A percentile compares a stretch with the other conserved stretches of the same genome.
Conservation (phyloP, 2,329 filamentous ascomycete genomes). For the Botrytis galanthina region DNA sequence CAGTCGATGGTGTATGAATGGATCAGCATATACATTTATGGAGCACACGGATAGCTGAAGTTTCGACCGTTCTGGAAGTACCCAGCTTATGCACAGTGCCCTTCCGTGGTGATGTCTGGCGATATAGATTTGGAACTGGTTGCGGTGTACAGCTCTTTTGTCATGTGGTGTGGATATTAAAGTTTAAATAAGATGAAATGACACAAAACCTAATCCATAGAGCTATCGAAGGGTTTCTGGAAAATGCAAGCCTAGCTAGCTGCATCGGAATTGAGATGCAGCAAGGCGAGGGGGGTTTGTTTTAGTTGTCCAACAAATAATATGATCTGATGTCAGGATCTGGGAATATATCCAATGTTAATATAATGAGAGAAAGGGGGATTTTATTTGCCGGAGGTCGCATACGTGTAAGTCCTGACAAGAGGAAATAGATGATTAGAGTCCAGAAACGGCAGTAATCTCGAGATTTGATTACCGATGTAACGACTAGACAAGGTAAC, state of each 20-base stretch:
- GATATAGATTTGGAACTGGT: conserved; percentile 2
- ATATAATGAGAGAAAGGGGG: not conserved
- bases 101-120: not conserved
- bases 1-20: conserved; percentile 7
- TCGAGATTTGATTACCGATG: not conserved
- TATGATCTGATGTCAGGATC: conserved; percentile 24
- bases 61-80: not conserved
- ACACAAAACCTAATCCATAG: conserved; percentile 3
- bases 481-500: not conserved
- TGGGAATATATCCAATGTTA: conserved; percentile 13
- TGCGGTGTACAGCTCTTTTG: conserved; percentile 15
- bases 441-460: not conserved
- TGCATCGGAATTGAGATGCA: conserved; percentile 8
- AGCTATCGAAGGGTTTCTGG: conserved; percentile 13
- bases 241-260: conserved; percentile 2
- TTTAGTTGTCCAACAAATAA: conserved; percentile 16
- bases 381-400: not conserved
- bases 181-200: not conserved
- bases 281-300: not conserved
- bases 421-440: not conserved
- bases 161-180: conserved; percentile 8
- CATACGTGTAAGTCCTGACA: not conserved
- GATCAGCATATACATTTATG: conserved; percentile 3
- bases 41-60: conserved; percentile 6
- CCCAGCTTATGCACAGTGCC: conserved; percentile 6